Evolutionary conservation across 2,329 filamentous ascomycete genomes (phyloP), one percentile per base, ranked within the genome.

Genomic region (Alternaria gaisen): DNA sequence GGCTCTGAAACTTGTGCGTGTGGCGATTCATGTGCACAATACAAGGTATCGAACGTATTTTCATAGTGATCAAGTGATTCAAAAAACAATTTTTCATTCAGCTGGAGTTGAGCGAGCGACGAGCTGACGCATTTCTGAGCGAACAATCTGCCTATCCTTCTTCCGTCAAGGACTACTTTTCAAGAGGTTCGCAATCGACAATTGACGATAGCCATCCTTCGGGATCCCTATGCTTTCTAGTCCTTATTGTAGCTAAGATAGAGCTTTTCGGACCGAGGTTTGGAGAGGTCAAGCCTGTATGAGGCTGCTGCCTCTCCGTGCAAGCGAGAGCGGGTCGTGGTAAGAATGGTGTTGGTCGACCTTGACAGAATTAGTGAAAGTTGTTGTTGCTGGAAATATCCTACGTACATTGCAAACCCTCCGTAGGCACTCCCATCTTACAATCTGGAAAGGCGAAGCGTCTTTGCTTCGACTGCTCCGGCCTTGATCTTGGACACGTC

Each of bases 381-480:
- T 10, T 30, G 28, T 30, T 8, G 16, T 22, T 26, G 26, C 36
- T 16, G 24, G n/a, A 22, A 12, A 32, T 12, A 28, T 30, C 7
- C 30, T 43, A 10, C 75, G 50, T 64, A 77, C 76, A 66, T 70
- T 75, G 66, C 72, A 75, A 73, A 76, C 71, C 67, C 67, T 77
- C 67, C 74, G 65, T 75, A 64, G 68, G 62, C 72, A 74, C 72
- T 74, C 72, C 72, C 66, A 64, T 70, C 70, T 73, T 77, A 80
- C 76, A 80, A 77, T 70, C 72, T 76, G 72, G 77, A 80, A 74
- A 78, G 77, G 74, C 73, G 74, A 71, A 72, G 70, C 65, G 70
- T 75, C 71, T 64, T 74, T 58, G 66, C 62, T 65, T 69, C 71
- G 64, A 70, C 69, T 69, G 67, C 70, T 67, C 69, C 71, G 58